A percentile compares a stretch with the other conserved stretches of the same genome.
Evolutionary conservation across 2,329 filamentous ascomycete genomes (phyloP).

Genomic region (Kalaharituber pfeilii): DNA sequence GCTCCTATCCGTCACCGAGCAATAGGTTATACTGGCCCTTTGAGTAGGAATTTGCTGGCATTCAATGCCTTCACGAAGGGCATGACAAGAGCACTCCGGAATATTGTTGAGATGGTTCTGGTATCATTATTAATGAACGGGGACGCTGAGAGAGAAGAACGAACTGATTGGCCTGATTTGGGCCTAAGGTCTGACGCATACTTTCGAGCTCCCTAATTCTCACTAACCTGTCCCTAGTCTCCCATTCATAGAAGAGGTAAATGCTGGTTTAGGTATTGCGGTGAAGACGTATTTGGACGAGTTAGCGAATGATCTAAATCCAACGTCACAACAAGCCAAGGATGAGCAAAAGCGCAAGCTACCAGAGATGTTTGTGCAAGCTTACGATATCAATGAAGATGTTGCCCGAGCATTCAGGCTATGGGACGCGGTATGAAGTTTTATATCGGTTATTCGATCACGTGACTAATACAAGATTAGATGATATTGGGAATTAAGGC

Average conservation of each 20-base stretch:
- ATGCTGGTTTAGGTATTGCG: conserved; percentile 60
- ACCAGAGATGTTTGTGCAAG: conserved; percentile 33
- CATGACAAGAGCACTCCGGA: conserved; percentile 61
- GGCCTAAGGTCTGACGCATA: conserved; percentile 45
- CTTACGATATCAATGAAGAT: conserved; percentile 39
- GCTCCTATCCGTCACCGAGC: conserved; percentile 64
- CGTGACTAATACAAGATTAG: conserved; percentile 23
- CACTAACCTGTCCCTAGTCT: conserved; percentile 30
- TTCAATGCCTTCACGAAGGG: conserved; percentile 71
- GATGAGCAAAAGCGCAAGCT: conserved; percentile 42
- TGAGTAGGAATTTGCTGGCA: conserved; percentile 73
- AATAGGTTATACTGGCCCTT: conserved; percentile 83
- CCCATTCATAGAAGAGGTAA: conserved; percentile 51
- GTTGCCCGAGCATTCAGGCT: conserved; percentile 43
- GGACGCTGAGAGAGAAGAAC: conserved; percentile 52
- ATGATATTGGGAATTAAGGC: conserved; percentile 41
- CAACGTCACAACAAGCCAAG: conserved; percentile 35
- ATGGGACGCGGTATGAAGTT: conserved; percentile 44
- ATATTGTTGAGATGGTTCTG: conserved; percentile 67
- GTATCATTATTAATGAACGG: conserved; percentile 65
- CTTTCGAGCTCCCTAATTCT: background rate
- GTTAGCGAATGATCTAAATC: conserved; percentile 40
- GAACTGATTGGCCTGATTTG: conserved; percentile 41
- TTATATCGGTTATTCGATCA: conserved; percentile 10
- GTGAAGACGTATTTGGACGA: conserved; percentile 67